A percentile compares a stretch with the other conserved stretches of the same genome.
Evolutionary conservation across 108 stramenopile species (phyloP).

Genomic region (Cyclotella distinguenda): DNA sequence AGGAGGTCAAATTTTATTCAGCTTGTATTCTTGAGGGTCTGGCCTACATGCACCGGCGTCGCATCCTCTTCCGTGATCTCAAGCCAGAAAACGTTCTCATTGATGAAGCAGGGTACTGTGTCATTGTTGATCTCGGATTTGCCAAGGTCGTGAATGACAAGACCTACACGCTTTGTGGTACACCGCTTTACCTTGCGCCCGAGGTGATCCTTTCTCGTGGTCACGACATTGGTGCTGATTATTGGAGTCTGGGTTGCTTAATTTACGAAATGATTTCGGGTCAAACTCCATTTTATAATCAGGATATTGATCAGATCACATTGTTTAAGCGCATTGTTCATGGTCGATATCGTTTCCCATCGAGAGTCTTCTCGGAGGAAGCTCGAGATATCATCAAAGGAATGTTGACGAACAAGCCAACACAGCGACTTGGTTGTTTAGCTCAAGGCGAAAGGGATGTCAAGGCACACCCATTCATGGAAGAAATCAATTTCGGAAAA

Average conservation of each 20-base stretch:
- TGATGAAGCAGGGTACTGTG: constrained; percentile 84
- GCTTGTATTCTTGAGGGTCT: constrained; percentile 69
- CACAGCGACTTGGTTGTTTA: constrained; percentile 61
- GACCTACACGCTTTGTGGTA: constrained; percentile 96
- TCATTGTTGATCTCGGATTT: constrained; percentile 91
- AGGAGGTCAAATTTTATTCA: constrained; percentile 63
- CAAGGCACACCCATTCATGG: constrained; percentile 74
- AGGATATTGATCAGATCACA: constrained; percentile 80
- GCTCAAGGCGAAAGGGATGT: constrained; percentile 60
- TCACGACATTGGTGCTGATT: constrained; percentile 85
- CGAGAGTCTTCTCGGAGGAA: constrained; percentile 32
- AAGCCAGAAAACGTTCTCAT: constrained; percentile 94
- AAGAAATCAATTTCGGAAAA: constrained; percentile 66
- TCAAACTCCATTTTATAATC: constrained; percentile 71
- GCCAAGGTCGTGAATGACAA: constrained; percentile 81
- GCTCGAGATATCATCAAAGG: constrained; percentile 56
- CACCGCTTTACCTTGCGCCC: constrained; percentile 88
- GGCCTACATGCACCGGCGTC: constrained; percentile 74
- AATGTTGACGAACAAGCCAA: constrained; percentile 54
- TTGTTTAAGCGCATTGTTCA: constrained; percentile 84
- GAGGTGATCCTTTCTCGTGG: constrained; percentile 72
- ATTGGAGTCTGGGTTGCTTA: constrained; percentile 87
- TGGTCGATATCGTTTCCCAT: constrained; percentile 64
- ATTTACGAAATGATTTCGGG: constrained; percentile 88
- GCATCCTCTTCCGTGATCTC: constrained; percentile 81